Percentiles rank a stretch among this genome's conserved stretches.
phyloP scores from a whole-genome alignment of 2,329 filamentous ascomycete genomes.

The Rhytidhysteron rufulum region DNA sequence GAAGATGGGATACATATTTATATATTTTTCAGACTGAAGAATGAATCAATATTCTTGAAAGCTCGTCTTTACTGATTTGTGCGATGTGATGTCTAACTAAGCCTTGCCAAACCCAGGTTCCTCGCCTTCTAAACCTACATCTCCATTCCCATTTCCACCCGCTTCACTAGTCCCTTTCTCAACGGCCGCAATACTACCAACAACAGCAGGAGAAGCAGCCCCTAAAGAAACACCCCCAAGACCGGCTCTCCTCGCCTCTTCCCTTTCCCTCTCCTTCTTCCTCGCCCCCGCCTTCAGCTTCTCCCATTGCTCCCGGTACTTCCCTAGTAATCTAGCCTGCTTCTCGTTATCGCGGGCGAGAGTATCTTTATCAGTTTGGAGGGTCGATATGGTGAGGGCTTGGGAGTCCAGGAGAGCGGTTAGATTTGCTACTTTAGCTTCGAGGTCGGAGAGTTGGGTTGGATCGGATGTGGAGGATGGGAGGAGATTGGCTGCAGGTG shows the following conservation, averaged over 20 bases:
- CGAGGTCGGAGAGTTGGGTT: conserved; percentile 20
- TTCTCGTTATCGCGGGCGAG: conserved; percentile 61
- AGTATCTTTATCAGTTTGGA: conserved; percentile 59
- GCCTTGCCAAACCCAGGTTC: not conserved
- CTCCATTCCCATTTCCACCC: conserved; percentile 1
- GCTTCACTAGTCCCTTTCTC: not conserved
- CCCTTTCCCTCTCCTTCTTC: conserved; percentile 24
- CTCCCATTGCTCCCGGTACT: conserved; percentile 65
- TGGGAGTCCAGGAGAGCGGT: conserved; percentile 62
- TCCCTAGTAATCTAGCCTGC: conserved; percentile 49
- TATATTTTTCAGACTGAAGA: no score
- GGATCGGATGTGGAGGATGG: conserved; percentile 19
- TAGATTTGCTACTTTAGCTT: conserved; percentile 44
- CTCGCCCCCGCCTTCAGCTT: conserved; percentile 62
- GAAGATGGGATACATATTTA: no score
- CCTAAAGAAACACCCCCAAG: not conserved
- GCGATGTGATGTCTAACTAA: not conserved
- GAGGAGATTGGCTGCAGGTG: not conserved
- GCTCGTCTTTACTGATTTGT: no score
- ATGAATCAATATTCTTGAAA: no score
- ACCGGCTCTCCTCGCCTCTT: conserved; percentile 14
- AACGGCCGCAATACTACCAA: no score
- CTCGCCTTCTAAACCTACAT: not conserved
- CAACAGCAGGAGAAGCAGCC: no score
- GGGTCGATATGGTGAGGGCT: conserved; percentile 58